phyloP scores from a whole-genome alignment of 768 basidiomycete genomes.

The Pleurotus sapidus region DNA sequence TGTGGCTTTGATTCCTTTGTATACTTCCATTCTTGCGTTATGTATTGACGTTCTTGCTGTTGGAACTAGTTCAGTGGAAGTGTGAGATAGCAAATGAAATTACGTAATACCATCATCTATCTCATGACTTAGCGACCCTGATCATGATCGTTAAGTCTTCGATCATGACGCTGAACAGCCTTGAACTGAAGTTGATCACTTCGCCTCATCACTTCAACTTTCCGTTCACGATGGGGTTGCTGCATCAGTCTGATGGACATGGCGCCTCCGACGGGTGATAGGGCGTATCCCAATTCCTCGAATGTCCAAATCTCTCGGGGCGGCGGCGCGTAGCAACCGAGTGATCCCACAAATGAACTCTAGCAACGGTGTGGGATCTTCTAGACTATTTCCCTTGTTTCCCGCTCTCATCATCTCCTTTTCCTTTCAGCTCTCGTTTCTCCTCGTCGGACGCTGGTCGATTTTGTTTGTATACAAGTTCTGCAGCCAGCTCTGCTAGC shows the following conservation, averaged over 20 bases:
- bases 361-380: background rate
- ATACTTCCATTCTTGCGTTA: too few species aligned
- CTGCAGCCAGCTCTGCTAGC: conserved; percentile 5
- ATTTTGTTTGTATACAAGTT: background rate
- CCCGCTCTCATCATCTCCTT: background rate
- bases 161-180: too few species aligned
- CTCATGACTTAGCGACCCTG: too few species aligned
- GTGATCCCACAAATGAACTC: background rate
- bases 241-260: background rate
- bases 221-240: background rate
- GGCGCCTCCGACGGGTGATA: background rate
- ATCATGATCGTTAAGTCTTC: too few species aligned
- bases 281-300: too few species aligned
- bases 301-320: background rate
- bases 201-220: too few species aligned
- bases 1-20: too few species aligned
- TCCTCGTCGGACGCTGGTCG: conserved; percentile 4
- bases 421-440: background rate
- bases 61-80: too few species aligned
- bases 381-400: background rate
- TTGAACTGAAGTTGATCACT: too few species aligned
- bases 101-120: too few species aligned
- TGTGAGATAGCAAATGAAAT: too few species aligned
- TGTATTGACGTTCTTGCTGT: too few species aligned
- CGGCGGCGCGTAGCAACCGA: background rate